Percentiles rank a stretch among this genome's conserved stretches.
These are phyloP conservation scores for Phytopythium vexans DNA, from an alignment of 352 stramenopile species.

Conservation along the genomic window DNA sequence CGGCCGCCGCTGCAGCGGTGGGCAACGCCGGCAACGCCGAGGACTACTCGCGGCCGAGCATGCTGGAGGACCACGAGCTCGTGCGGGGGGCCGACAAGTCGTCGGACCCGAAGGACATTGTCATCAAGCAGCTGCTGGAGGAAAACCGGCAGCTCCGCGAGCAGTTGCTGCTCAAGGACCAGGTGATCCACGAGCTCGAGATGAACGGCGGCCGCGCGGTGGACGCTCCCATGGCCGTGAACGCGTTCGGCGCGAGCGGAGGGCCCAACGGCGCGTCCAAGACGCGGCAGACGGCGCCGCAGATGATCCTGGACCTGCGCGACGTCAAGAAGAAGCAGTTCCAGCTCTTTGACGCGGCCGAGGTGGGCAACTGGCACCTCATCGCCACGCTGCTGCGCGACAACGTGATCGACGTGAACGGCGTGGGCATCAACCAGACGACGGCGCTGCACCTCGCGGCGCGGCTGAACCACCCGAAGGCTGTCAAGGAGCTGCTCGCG, in stretches of 20 bases:
- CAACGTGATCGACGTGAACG: constrained; percentile 86
- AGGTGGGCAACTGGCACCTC: constrained; percentile 82
- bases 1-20: constrained; percentile 6
- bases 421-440: constrained; percentile 83
- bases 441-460: constrained; percentile 75
- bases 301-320: constrained; percentile 81
- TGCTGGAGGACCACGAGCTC: constrained; percentile 83
- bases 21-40: constrained; percentile 18
- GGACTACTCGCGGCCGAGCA: constrained; percentile 80
- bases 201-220: constrained; percentile 39
- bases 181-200: constrained; percentile 83
- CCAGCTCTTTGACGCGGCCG: constrained; percentile 80
- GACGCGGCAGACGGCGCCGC: constrained; percentile 49
- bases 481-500: constrained; percentile 68
- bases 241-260: neutral
- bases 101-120: constrained; percentile 82
- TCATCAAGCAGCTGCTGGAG: constrained; percentile 85
- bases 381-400: constrained; percentile 78
- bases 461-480: constrained; percentile 74
- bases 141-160: constrained; percentile 78
- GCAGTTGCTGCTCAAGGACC: constrained; percentile 76
- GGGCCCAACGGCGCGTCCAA: constrained; percentile 15
- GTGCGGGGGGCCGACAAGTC: constrained; percentile 75
- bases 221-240: constrained; percentile 1
- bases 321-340: constrained; percentile 90